These are phyloP conservation scores for Fusarium sp. DNA, from an alignment of 2,329 filamentous ascomycete genomes.

Conservation along the genomic window DNA sequence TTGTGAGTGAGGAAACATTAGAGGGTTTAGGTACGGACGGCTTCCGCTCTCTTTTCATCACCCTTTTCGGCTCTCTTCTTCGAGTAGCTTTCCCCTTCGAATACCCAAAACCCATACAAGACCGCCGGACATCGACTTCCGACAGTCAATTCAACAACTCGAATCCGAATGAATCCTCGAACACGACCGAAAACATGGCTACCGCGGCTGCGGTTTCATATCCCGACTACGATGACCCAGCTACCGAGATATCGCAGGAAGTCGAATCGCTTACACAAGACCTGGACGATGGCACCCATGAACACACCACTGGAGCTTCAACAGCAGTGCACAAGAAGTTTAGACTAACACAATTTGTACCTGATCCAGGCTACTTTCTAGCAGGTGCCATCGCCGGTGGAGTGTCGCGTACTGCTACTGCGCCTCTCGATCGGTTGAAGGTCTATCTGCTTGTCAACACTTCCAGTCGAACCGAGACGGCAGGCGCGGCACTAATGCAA, in stretches of 20 bases:
- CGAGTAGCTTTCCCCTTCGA: conserved; percentile 68
- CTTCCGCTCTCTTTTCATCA: conserved; percentile 68
- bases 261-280: conserved; percentile 38
- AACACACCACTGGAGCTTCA: conserved; percentile 49
- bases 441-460: conserved; percentile 97
- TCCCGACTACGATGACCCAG: conserved; percentile 38
- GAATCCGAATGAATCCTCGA: conserved; percentile 29
- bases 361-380: conserved; percentile 96
- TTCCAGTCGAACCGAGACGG: conserved; percentile 59
- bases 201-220: conserved; percentile 33
- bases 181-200: conserved; percentile 34
- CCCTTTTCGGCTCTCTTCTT: conserved; percentile 80
- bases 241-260: conserved; percentile 41
- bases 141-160: conserved; percentile 7
- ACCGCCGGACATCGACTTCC: conserved; percentile 36
- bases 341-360: conserved; percentile 75
- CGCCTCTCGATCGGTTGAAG: conserved; percentile 95
- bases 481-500: conserved; percentile 73
- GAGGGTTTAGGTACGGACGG: conserved; percentile 91
- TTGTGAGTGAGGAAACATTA: conserved; percentile 89
- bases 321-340: conserved; percentile 55
- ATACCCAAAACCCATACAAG: conserved; percentile 46
- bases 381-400: conserved; percentile 95
- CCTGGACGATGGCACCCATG: conserved; percentile 53
- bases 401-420: conserved; percentile 93